Conservation (phyloP, 2,329 filamentous ascomycete genomes). For the Ceratocystis albifundus region DNA sequence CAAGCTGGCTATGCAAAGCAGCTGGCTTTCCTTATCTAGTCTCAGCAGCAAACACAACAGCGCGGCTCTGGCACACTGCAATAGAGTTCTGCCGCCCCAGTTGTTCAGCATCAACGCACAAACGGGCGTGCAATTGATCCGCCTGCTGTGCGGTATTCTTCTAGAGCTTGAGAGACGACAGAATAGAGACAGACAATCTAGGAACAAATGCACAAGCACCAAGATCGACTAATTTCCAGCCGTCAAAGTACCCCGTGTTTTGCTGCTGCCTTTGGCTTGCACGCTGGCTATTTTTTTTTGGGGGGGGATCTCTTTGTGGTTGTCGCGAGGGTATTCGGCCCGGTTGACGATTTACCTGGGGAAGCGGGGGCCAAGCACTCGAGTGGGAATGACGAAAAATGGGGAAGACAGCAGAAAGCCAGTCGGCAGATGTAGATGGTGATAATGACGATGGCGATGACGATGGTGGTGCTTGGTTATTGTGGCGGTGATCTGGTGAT, state of each 20-base stretch:
- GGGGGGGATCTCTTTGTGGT: neutral
- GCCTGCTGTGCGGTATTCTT: too few relatives aligned
- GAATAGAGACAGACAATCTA: neutral
- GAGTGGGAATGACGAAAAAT: neutral
- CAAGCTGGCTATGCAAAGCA: neutral
- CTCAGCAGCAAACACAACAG: too few relatives aligned
- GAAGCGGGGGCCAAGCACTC: conserved; percentile 16
- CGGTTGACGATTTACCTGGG: conserved; percentile 20
- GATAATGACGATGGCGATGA: neutral
- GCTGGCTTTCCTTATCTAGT: neutral
- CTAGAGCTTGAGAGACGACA: too few relatives aligned
- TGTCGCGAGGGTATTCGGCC: conserved; percentile 20
- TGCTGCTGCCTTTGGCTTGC: neutral
- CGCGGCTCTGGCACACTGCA: too few relatives aligned
- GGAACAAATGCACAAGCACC: neutral
- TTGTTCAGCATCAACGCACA: too few relatives aligned
- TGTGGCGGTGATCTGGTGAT: conserved; percentile 1
- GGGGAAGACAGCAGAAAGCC: neutral
- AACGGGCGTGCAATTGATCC: too few relatives aligned
- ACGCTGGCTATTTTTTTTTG: too few relatives aligned
- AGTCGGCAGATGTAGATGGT: neutral
- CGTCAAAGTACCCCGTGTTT: conserved; percentile 17
- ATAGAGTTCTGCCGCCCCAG: too few relatives aligned
- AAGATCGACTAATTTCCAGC: neutral
- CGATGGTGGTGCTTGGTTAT: neutral